Conservation (phyloP, 441 rosid genomes). For the Arabidopsis lyrata region DNA sequence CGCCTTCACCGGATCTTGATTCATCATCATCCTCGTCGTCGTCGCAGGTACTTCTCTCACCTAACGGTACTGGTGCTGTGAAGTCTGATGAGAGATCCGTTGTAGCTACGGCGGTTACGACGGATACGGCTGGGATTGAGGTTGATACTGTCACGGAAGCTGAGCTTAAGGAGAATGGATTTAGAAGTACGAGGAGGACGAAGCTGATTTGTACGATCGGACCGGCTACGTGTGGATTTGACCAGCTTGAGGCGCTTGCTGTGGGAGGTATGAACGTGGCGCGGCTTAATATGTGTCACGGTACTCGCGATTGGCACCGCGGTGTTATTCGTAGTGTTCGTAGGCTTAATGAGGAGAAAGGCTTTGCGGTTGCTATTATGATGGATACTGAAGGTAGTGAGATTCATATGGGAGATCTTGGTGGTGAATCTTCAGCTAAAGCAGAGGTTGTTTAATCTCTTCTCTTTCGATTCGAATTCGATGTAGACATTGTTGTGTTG, state of each 20-base stretch:
- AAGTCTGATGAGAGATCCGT: constrained; percentile 47
- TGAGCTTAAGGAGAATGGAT: constrained; percentile 98
- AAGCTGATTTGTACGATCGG: constrained; percentile 97
- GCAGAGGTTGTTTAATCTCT: constrained; percentile 66
- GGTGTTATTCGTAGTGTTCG: constrained; percentile 78
- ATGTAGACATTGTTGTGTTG: background rate
- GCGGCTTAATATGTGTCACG: constrained; percentile 95
- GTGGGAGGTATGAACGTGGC: constrained; percentile 99
- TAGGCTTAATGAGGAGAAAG: constrained; percentile 91
- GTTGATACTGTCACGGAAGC: constrained; percentile 91
- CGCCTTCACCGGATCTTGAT: constrained; percentile 48
- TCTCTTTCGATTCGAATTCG: background rate
- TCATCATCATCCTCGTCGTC: constrained; percentile 43
- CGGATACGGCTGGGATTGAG: constrained; percentile 65
- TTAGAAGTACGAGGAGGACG: constrained; percentile 95
- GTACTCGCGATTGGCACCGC: constrained; percentile 91
- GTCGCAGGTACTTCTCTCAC: constrained; percentile 55
- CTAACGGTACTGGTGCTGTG: constrained; percentile 51
- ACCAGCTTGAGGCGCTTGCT: constrained; percentile 89
- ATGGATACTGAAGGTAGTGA: constrained; percentile 99
- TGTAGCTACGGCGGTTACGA: constrained; percentile 24
- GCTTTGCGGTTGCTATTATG: constrained; percentile 94
- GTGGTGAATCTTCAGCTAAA: constrained; percentile 85
- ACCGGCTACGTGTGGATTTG: constrained; percentile 85
- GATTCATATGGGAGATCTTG: constrained; percentile 98